Conservation (phyloP, 2,329 filamentous ascomycete genomes). For the Amauroascus niger region DNA sequence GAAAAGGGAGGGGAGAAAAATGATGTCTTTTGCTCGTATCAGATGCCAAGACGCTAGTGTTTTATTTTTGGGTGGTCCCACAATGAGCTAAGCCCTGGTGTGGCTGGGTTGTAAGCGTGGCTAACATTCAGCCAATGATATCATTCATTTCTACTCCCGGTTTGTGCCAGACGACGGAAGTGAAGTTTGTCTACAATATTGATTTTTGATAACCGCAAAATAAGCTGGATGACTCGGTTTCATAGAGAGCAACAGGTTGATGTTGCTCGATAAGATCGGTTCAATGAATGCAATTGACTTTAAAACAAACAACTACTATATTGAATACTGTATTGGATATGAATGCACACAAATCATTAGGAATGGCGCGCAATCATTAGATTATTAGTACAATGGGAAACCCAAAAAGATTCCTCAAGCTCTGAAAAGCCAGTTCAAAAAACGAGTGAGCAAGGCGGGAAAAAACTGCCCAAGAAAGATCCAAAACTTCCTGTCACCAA, state of each 20-base stretch:
- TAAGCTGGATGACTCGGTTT: too few relatives aligned
- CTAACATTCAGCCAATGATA: background rate
- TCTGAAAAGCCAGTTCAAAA: background rate
- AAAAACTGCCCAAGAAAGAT: background rate
- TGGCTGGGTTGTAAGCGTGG: background rate
- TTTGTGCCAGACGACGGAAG: too few relatives aligned
- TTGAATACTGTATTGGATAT: slow-evolving; percentile 6
- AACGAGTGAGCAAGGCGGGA: background rate
- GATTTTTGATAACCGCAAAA: too few relatives aligned
- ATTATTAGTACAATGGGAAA: background rate
- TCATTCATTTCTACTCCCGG: too few relatives aligned
- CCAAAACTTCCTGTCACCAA: background rate
- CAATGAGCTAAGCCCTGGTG: background rate
- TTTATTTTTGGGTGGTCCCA: too few relatives aligned
- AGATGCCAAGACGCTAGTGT: background rate
- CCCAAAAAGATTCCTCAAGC: background rate
- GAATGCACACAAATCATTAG: slow-evolving; percentile 1
- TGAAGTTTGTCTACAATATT: too few relatives aligned
- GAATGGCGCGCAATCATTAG: background rate
- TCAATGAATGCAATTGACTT: slow-evolving; percentile 5
- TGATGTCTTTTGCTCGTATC: too few relatives aligned
- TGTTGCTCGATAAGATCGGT: background rate
- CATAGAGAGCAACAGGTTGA: background rate
- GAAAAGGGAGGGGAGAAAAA: too few relatives aligned
- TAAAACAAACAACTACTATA: background rate